These are phyloP conservation scores for Gautieria morchelliformis DNA, from an alignment of 768 basidiomycete genomes.

Conservation along the genomic window DNA sequence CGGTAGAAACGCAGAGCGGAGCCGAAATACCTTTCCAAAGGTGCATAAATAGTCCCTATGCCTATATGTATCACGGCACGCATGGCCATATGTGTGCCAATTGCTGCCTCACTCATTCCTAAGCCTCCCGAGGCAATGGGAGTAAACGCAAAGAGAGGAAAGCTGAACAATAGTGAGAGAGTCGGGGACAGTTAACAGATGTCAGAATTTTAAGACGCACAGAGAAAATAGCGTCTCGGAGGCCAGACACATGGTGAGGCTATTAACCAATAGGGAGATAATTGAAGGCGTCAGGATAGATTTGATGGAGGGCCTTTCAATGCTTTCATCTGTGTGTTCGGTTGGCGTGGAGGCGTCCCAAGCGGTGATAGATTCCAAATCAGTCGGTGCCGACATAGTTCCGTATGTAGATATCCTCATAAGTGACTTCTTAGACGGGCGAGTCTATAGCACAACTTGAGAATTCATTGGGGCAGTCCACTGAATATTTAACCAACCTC, in stretches of 20 bases:
- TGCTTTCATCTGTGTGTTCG: not conserved
- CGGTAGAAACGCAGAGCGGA: conserved; percentile 5
- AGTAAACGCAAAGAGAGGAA: conserved; percentile 11
- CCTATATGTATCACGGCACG: conserved; percentile 8
- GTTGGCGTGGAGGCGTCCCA: not conserved
- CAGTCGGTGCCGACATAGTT: not conserved
- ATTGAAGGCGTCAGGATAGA: conserved; percentile 8
- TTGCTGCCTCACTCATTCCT: conserved; percentile 10
- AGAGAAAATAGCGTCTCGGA: conserved; percentile 8
- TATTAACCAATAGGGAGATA: conserved; percentile 7
- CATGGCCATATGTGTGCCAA: conserved; percentile 10
- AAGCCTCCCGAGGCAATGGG: conserved; percentile 11
- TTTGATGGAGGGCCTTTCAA: not conserved
- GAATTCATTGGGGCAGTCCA: not conserved
- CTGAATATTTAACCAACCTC: conserved; percentile 11
- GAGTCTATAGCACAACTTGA: not conserved
- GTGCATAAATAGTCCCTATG: not conserved
- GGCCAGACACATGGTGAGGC: conserved; percentile 2
- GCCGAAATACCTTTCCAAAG: conserved; percentile 5
- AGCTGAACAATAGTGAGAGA: not conserved
- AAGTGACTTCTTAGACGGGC: not conserved
- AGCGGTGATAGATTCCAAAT: not conserved
- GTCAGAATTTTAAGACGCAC: not conserved
- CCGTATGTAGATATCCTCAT: not conserved
- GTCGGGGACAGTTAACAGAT: not conserved